A percentile compares a stretch with the other conserved stretches of the same genome.
phyloP scores from a whole-genome alignment of 2,329 filamentous ascomycete genomes.

The Myriangium duriaei region DNA sequence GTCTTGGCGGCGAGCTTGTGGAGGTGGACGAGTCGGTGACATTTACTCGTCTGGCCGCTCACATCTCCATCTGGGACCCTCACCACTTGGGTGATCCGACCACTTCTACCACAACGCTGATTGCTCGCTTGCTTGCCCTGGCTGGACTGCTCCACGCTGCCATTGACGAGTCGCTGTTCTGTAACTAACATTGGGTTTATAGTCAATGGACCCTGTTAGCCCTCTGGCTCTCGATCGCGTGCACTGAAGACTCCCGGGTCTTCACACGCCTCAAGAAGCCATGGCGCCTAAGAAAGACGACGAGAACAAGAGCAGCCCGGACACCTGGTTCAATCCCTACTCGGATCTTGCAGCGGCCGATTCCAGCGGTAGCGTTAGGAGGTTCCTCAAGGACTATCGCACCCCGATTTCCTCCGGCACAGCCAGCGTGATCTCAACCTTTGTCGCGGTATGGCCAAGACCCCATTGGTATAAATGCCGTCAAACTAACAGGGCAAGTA shows the following conservation, averaged over 20 bases:
- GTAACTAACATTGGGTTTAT: too few species aligned
- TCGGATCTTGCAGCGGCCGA: not conserved
- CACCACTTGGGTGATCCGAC: not conserved
- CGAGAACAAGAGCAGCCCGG: not conserved
- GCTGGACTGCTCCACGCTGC: not conserved
- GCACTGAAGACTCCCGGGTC: conserved; percentile 3
- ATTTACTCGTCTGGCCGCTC: not conserved
- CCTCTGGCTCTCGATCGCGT: conserved; percentile 6
- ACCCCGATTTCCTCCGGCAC: conserved; percentile 69
- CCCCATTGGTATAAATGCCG: too few species aligned
- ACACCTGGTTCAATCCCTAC: not conserved
- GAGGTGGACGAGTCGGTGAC: not conserved
- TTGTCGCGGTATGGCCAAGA: conserved; percentile 58
- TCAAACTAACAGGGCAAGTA: conserved; percentile 17
- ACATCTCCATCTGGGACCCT: not conserved
- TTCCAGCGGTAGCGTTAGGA: conserved; percentile 31
- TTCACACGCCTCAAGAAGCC: conserved; percentile 6
- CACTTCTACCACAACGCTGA: not conserved
- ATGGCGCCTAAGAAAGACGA: conserved; percentile 8
- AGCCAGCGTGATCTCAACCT: conserved; percentile 65
- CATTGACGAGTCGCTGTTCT: too few species aligned
- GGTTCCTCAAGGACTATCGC: conserved; percentile 62
- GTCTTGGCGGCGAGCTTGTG: conserved; percentile 7
- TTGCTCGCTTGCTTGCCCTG: not conserved
- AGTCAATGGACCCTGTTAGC: not conserved